Conservation (phyloP, 192 early-diverging fungal species). For the Coemansia sp. region DNA sequence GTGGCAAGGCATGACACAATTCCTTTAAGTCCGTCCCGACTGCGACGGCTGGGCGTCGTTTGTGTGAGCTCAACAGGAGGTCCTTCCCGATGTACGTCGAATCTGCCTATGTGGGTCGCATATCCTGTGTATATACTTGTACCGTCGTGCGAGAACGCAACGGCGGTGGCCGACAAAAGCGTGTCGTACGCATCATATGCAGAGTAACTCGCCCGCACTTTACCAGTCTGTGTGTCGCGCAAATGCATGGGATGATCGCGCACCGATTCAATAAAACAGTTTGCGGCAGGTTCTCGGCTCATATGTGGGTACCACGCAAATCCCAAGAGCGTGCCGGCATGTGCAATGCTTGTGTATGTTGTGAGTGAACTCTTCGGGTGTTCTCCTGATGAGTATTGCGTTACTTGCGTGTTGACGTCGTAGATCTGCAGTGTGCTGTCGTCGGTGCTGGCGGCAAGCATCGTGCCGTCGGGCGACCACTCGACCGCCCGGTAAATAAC, state of each 20-base stretch:
- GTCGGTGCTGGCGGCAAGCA: conserved; percentile 26
- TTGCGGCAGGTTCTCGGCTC: conserved; percentile 55
- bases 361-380: background rate
- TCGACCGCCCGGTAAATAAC: conserved; percentile 13
- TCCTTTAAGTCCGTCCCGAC: conserved; percentile 73
- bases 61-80: conserved; percentile 46
- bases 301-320: conserved; percentile 46
- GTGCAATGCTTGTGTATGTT: background rate
- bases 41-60: conserved; percentile 63
- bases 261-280: conserved; percentile 61
- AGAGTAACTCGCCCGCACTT: conserved; percentile 66
- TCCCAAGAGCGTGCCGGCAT: conserved; percentile 21
- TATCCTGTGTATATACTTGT: conserved; percentile 70
- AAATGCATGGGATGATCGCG: conserved; percentile 78
- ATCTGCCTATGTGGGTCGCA: conserved; percentile 64
- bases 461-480: conserved; percentile 52
- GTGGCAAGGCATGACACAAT: conserved; percentile 72
- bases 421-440: conserved; percentile 29
- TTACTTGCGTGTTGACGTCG: conserved; percentile 5
- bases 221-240: conserved; percentile 58
- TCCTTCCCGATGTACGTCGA: conserved; percentile 68
- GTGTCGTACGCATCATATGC: conserved; percentile 65
- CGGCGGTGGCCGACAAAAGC: conserved; percentile 63
- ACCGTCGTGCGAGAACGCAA: conserved; percentile 69
- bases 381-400: background rate